These are phyloP conservation scores for Achlya hypogyna DNA, from an alignment of 352 stramenopile genomes.

Conservation along the genomic window DNA sequence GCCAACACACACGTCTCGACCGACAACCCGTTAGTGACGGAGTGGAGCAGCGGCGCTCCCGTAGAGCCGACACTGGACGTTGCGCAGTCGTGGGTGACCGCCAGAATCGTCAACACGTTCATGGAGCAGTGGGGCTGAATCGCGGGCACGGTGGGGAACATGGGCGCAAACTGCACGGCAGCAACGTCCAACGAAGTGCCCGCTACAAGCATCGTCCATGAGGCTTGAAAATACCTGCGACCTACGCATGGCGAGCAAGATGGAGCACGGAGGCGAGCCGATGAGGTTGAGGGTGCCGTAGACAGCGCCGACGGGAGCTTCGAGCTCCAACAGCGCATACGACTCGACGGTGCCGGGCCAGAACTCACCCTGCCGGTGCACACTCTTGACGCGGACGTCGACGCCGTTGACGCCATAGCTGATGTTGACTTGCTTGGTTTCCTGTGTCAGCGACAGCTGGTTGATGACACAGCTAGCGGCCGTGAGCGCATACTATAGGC, in stretches of 20 bases:
- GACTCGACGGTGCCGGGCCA: slow-evolving; percentile 48
- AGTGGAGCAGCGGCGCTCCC: slow-evolving; percentile 51
- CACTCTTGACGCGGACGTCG: slow-evolving; percentile 25
- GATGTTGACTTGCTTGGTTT: background rate
- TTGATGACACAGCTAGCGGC: background rate
- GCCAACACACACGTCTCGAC: slow-evolving; percentile 28
- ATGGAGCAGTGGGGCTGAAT: slow-evolving; percentile 34
- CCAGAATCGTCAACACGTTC: background rate
- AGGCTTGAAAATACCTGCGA: background rate
- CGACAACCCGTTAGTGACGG: slow-evolving; percentile 43
- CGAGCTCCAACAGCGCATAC: slow-evolving; percentile 60
- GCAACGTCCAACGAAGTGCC: slow-evolving; percentile 21
- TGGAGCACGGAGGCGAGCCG: slow-evolving; percentile 27
- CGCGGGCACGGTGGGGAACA: slow-evolving; percentile 30
- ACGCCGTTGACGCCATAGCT: background rate
- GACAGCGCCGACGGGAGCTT: slow-evolving; percentile 28
- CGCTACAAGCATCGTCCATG: background rate
- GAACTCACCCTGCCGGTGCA: slow-evolving; percentile 57
- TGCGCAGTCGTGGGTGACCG: slow-evolving; percentile 44
- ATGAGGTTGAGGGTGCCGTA: slow-evolving; percentile 33
- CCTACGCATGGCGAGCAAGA: slow-evolving; percentile 2
- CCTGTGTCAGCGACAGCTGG: background rate
- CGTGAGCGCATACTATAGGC: background rate
- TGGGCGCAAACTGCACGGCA: slow-evolving; percentile 42
- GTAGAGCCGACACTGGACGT: slow-evolving; percentile 34